These are phyloP conservation scores for Stachybotrys elegans DNA, from an alignment of 2,329 filamentous ascomycete genomes.

Conservation along the genomic window DNA sequence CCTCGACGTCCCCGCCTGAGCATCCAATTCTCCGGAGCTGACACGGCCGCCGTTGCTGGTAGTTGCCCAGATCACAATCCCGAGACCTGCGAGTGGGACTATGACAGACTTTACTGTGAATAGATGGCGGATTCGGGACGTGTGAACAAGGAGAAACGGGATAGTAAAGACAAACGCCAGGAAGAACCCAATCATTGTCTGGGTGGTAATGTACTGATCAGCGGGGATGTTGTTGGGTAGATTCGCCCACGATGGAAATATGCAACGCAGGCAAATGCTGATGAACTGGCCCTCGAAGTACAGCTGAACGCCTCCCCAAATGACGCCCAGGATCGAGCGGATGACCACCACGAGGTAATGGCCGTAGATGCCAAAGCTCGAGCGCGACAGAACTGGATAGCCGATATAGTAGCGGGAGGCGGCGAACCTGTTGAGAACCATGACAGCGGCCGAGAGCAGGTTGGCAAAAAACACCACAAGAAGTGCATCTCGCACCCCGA, in stretches of 20 bases:
- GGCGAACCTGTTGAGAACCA: neutral
- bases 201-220: neutral
- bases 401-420: neutral
- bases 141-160: neutral
- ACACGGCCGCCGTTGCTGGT: neutral
- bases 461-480: neutral
- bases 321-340: neutral
- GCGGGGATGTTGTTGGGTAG: neutral
- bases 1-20: neutral
- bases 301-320: neutral
- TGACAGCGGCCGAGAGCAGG: neutral
- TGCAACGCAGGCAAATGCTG: neutral
- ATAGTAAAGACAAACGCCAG: neutral
- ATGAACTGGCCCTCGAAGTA: slow-evolving; percentile 1
- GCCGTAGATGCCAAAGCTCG: neutral
- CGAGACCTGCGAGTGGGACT: neutral
- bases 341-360: neutral
- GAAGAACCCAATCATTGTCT: neutral
- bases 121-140: neutral
- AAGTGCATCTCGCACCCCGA: neutral
- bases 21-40: neutral
- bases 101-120: neutral
- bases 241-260: neutral
- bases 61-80: neutral
- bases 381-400: neutral